phyloP scores from a whole-genome alignment of 78 protist species.

The Anaeramoeba ignava region DNA sequence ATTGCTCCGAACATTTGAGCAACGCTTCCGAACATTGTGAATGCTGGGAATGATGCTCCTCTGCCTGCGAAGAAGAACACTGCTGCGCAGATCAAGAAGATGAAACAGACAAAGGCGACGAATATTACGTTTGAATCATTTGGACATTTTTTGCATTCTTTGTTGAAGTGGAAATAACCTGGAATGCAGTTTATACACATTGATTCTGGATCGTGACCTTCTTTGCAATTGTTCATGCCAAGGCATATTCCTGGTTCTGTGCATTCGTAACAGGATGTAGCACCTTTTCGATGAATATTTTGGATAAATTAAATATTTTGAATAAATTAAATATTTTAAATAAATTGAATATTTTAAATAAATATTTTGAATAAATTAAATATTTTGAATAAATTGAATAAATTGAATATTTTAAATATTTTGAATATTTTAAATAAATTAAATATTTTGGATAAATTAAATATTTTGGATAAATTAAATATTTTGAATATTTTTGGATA shows the following conservation, averaged over 20 bases:
- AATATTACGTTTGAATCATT: background rate
- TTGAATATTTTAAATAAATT: too few species aligned
- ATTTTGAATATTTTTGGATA: too few species aligned
- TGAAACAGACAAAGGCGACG: background rate
- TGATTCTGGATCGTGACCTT: background rate
- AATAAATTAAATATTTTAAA: too few species aligned
- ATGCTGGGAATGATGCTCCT: background rate
- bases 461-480: too few species aligned
- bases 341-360: too few species aligned
- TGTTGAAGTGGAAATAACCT: background rate
- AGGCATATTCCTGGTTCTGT: background rate
- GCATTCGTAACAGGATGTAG: background rate
- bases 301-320: too few species aligned
- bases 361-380: too few species aligned
- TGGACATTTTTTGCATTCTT: background rate
- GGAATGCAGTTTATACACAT: background rate
- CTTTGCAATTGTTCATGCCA: background rate
- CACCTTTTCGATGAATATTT: too few species aligned
- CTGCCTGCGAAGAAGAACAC: background rate
- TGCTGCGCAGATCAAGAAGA: background rate
- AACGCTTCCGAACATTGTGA: background rate
- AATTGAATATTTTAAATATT: too few species aligned
- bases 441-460: too few species aligned
- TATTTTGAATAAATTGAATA: too few species aligned
- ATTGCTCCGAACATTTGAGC: background rate